Conservation (phyloP, 768 basidiomycete genomes). For the Calocera viscosa region DNA sequence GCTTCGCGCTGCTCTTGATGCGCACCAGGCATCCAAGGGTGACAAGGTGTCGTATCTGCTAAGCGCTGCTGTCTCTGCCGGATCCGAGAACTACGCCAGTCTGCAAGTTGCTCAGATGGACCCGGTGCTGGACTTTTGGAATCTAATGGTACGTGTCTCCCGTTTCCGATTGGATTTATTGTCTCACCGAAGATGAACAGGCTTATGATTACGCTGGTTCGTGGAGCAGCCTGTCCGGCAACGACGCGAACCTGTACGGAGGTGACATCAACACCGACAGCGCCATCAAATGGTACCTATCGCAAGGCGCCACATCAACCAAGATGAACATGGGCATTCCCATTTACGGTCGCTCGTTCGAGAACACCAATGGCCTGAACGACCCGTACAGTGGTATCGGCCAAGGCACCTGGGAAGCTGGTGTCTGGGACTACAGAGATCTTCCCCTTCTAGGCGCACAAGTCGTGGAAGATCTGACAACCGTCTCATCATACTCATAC, state of each 20-base stretch:
- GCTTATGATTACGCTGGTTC: constrained; percentile 69
- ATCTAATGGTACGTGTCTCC: constrained; percentile 49
- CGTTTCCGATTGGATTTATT: not conserved
- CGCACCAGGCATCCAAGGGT: constrained; percentile 46
- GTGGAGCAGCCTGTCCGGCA: constrained; percentile 47
- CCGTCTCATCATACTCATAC: constrained; percentile 70
- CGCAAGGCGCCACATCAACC: constrained; percentile 45
- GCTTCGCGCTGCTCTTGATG: constrained; percentile 50
- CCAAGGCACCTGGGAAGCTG: constrained; percentile 49
- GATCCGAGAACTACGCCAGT: constrained; percentile 37
- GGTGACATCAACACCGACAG: constrained; percentile 53
- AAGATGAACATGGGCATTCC: constrained; percentile 72
- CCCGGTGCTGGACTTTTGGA: constrained; percentile 57
- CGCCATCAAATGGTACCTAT: constrained; percentile 49
- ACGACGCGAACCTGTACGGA: constrained; percentile 59
- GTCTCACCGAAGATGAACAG: constrained; percentile 26
- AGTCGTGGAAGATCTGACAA: constrained; percentile 52
- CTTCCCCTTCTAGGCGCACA: constrained; percentile 46
- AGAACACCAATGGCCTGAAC: constrained; percentile 48
- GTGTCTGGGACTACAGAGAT: constrained; percentile 60
- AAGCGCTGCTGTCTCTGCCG: constrained; percentile 54
- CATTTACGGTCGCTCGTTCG: constrained; percentile 68
- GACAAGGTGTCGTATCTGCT: constrained; percentile 48
- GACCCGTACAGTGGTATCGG: constrained; percentile 59
- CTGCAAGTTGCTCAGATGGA: constrained; percentile 54